Evolutionary conservation across 2,329 filamentous ascomycete species (phyloP), one percentile per base, ranked within the genome.

Genomic region (Penicillium sp.): DNA sequence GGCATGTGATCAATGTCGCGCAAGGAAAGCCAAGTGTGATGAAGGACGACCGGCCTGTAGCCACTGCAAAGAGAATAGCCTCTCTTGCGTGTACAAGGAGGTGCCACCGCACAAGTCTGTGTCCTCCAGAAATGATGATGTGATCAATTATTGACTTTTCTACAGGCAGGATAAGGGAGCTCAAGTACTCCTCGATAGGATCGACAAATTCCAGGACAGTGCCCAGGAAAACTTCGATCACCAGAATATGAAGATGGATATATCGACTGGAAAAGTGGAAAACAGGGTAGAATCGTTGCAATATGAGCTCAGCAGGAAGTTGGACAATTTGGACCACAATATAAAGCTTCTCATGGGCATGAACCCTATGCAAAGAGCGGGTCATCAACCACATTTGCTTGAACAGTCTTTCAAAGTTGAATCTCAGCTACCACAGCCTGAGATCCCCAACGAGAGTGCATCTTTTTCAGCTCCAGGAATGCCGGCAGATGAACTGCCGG

Each of bases 1-100:
- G 88, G 95, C 95, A 37, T 99, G 95, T 75, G 92, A 96, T 69
- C 91, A 89, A 73, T 96, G 92, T 75, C 87, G 92, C 57, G 85
- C 90, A 59, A 83, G 93, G 39, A 96, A 96, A 75, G 92, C 92
- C 14, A 96, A 96, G 76, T 96, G 92, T 72, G 92, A 96, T 67
- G 92, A 96, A 78, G 87, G 88, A 11, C 87, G 89, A 63, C 92
- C 90, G 2, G 89, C 90, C 67, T 93, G 92, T 70, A 91, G 88
- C 39, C 86, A 87, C 67, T 99, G 95, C 73, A 89, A 89, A 67
- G 93, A 98, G 65, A 96, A 96, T 72, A 88, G 85, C 63, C 83
- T 92, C 31, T 83, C 87, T 53, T 99, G 91, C 78, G 88, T 91
- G 74, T 98, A 97, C 74, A 88, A 93, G 63, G 93, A 97, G 69